Evolutionary conservation across 2,329 filamentous ascomycete species (phyloP).

Genomic region (Claviceps digitariae): DNA sequence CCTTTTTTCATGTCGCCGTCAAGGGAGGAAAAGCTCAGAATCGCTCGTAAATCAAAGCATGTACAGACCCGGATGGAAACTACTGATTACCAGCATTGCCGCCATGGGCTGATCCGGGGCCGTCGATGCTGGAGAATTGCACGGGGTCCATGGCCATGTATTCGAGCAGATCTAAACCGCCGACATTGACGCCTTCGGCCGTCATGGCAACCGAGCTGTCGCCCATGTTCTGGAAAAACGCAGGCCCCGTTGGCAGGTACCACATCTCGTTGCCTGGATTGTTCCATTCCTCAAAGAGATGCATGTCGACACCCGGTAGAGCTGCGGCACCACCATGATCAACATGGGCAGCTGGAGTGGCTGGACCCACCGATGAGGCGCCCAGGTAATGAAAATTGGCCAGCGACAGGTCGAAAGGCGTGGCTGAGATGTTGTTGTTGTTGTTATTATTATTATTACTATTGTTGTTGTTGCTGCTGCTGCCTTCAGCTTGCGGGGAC

Average conservation of each 20-base stretch:
- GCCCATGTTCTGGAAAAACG: conserved; percentile 52
- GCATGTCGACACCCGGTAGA: conserved; percentile 20
- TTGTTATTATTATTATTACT: conserved; percentile 44
- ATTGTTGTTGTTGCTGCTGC: conserved; percentile 38
- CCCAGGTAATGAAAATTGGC: conserved; percentile 43
- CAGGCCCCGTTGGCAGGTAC: conserved; percentile 50
- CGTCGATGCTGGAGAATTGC: conserved; percentile 25
- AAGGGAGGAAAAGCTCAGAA: too few species aligned
- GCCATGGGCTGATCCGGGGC: conserved; percentile 9
- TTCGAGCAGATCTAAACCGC: conserved; percentile 52
- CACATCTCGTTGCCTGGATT: conserved; percentile 48
- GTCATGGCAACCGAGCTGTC: conserved; percentile 51
- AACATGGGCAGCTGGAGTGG: conserved; percentile 31
- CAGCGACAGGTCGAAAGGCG: conserved; percentile 43
- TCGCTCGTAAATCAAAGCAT: too few species aligned
- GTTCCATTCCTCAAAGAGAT: conserved; percentile 41
- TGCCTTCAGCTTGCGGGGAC: conserved; percentile 22
- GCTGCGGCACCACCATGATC: conserved; percentile 16
- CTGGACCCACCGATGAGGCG: conserved; percentile 34
- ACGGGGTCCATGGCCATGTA: conserved; percentile 50
- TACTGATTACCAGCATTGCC: too few species aligned
- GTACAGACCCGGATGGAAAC: too few species aligned
- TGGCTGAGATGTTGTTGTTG: conserved; percentile 44
- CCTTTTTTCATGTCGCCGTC: too few species aligned
- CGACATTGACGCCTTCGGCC: conserved; percentile 52